Evolutionary conservation across 352 stramenopile species (phyloP), one percentile per base, ranked within the genome.

Genomic region (Globisporangium alternatum): DNA sequence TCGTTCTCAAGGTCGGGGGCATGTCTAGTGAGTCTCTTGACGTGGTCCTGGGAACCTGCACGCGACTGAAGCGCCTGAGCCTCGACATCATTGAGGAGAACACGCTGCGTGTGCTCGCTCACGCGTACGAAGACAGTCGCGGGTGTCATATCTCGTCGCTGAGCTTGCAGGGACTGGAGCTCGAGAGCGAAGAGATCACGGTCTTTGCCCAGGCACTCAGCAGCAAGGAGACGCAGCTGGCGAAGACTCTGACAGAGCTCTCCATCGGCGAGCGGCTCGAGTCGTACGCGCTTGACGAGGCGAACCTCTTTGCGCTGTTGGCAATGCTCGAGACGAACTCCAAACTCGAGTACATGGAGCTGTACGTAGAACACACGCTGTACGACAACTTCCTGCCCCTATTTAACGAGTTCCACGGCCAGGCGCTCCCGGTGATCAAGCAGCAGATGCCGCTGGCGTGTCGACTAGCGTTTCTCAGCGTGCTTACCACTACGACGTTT

Each of bases 201-300:
- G 6, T 30, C 0, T 68, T 68, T 33, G 56, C 31, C 5, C 37
- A 54, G 3, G 47, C 48, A 30, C 56, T 68, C 30, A 47, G 63
- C 21, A 39, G 49, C 12, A 56, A 54, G n/a, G 22, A 39, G 10
- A 51, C 22, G 22, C 39, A 9, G 17, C 3, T 62, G 10, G 31
- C 45, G 0, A 48, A 45, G 25, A 60, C 49, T 0, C 45, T 68
- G 4, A 9, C 21, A 15, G 63, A 68, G 47, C 63, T 68, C 39
- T 28, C 67, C 52, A 35, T 77, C 47, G 47, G 70, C 56, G 44
- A 61, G 54, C 53, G 52, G 0, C 12, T 67, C 19, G 37, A 64
- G 15, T 75, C 58, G 0, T 77, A 71, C 25, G 19, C 58, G 1
- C 49, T 80, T 17, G 64, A 78, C 35, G 62, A 77, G 17, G 22